Percentiles rank a stretch among this genome's conserved stretches.
Conservation (phyloP, 345 rosid species). For the Mangifera indica region DNA sequence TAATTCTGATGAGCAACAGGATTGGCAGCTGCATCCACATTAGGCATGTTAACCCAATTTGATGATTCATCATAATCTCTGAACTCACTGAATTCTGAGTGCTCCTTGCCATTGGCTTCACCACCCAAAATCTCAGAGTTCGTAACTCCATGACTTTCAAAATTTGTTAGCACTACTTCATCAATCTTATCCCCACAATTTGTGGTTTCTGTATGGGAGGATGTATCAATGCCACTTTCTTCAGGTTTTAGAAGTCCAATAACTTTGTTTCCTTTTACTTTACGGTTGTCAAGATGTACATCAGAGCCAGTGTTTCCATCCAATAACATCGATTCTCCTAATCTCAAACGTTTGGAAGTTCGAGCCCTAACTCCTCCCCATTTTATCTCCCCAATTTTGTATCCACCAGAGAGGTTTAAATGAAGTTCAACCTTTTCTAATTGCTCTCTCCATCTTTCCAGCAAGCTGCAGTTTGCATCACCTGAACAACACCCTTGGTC, state of each 20-base stretch:
- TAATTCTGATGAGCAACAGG: constrained; percentile 15
- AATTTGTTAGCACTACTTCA: constrained; percentile 24
- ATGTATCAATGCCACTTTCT: constrained; percentile 28
- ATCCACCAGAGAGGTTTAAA: constrained; percentile 41
- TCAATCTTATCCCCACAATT: constrained; percentile 23
- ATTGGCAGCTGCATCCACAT: constrained; percentile 30
- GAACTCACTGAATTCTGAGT: constrained; percentile 13
- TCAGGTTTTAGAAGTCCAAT: constrained; percentile 33
- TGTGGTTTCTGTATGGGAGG: constrained; percentile 20
- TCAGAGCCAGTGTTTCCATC: constrained; percentile 34
- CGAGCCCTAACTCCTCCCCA: constrained; percentile 94
- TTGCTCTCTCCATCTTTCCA: constrained; percentile 26
- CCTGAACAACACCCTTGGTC: constrained; percentile 30
- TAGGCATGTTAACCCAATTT: constrained; percentile 27
- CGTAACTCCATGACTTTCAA: constrained; percentile 23
- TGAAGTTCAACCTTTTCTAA: constrained; percentile 30
- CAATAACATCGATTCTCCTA: constrained; percentile 43
- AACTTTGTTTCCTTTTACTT: constrained; percentile 31
- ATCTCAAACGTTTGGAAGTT: constrained; percentile 61
- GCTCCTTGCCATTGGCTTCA: constrained; percentile 36
- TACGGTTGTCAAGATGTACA: constrained; percentile 19
- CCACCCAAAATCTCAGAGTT: constrained; percentile 28
- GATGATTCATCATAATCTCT: constrained; percentile 34
- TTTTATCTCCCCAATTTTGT: constrained; percentile 52
- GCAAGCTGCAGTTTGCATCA: constrained; percentile 20